Conservation (phyloP, 2,329 filamentous ascomycete genomes). For the Diplodia corticola region DNA sequence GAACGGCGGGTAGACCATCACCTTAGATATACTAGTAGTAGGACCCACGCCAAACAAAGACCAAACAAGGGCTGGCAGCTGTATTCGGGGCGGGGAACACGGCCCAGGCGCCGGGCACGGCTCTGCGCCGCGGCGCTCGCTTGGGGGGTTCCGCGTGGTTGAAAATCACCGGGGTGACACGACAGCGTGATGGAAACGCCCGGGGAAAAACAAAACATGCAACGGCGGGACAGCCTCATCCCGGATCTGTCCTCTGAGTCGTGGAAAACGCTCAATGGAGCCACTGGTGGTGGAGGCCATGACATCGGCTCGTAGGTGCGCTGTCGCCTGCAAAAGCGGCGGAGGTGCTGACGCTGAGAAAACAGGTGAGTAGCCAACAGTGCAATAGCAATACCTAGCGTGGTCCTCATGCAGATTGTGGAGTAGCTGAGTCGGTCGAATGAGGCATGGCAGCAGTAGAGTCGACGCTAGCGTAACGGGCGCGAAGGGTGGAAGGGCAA, state of each 20-base stretch:
- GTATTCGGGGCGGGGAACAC: neutral
- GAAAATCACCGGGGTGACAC: slow-evolving; percentile 4
- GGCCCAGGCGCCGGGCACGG: neutral
- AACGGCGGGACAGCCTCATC: neutral
- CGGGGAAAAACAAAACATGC: neutral
- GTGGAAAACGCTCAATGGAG: neutral
- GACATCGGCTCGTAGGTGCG: neutral
- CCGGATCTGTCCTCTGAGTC: neutral
- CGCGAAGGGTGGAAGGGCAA: neutral
- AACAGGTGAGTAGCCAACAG: too few relatives aligned
- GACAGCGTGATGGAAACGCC: neutral
- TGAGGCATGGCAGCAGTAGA: neutral
- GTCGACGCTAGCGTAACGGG: neutral
- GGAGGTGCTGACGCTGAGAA: too few relatives aligned
- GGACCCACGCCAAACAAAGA: neutral
- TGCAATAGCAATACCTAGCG: too few relatives aligned
- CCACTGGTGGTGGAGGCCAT: neutral
- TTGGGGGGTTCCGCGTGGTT: neutral
- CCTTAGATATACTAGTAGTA: neutral
- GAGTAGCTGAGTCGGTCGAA: neutral
- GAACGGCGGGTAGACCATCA: neutral
- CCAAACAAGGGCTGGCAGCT: neutral
- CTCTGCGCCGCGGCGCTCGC: neutral
- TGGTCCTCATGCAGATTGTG: neutral
- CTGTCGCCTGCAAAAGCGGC: neutral